Percentiles rank a stretch among this genome's conserved stretches.
Evolutionary conservation across 192 early-diverging fungal genomes (phyloP).

Genomic region (Coemansia sp.): DNA sequence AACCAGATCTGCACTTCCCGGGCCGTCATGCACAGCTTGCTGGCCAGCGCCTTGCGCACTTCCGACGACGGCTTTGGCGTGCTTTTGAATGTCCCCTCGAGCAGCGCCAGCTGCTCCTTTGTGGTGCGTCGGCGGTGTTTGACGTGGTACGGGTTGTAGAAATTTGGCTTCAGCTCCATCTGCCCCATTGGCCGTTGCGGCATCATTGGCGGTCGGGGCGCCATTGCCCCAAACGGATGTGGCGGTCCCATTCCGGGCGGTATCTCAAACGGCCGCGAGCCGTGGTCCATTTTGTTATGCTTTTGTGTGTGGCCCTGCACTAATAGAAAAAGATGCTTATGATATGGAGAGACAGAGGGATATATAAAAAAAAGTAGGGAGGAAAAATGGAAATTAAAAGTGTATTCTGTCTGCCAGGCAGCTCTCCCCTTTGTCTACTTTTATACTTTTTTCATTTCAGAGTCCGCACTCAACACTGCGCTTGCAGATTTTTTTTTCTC

Average conservation of each 20-base stretch:
- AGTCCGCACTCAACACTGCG: slow-evolving; percentile 12
- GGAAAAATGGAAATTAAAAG: too few relatives aligned
- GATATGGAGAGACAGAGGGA: too few relatives aligned
- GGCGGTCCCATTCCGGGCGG: slow-evolving; percentile 14
- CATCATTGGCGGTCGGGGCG: neutral
- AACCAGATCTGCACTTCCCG: slow-evolving; percentile 82
- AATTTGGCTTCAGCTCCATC: slow-evolving; percentile 62
- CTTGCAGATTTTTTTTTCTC: neutral
- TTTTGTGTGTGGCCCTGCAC: neutral
- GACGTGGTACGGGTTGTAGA: slow-evolving; percentile 77
- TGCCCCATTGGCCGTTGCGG: slow-evolving; percentile 11
- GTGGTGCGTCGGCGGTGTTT: slow-evolving; percentile 73
- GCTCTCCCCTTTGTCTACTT: too few relatives aligned
- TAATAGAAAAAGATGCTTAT: too few relatives aligned
- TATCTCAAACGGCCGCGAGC: slow-evolving; percentile 20
- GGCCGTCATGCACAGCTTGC: slow-evolving; percentile 64
- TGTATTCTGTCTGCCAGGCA: too few relatives aligned
- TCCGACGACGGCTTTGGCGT: slow-evolving; percentile 71
- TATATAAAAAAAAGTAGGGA: too few relatives aligned
- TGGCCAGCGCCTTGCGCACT: slow-evolving; percentile 60
- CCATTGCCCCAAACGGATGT: neutral
- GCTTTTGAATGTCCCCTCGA: slow-evolving; percentile 65
- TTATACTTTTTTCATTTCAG: slow-evolving; percentile 8
- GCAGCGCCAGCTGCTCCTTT: slow-evolving; percentile 64
- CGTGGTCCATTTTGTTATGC: slow-evolving; percentile 10